Evolutionary conservation across 805 yeast genomes (phyloP), one percentile per base, ranked within the genome.

Genomic region (Ogataea salicorniae): DNA sequence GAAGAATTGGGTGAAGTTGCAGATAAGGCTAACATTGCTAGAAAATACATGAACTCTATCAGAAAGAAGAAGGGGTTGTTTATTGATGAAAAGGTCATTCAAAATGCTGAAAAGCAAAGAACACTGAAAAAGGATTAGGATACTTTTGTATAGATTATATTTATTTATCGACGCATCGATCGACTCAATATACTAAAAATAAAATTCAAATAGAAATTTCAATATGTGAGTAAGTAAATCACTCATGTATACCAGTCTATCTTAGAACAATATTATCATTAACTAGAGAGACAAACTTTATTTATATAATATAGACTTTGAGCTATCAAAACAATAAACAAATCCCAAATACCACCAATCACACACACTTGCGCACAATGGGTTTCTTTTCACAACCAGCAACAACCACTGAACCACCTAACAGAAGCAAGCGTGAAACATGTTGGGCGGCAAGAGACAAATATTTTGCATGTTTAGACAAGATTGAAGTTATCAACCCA

Each of bases 71-170:
- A 94, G 69, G 99, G 99, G 9, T 70, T 94, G 49, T 83, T 84
- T 57, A 87, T 90, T 20, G 96, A 88, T 58, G 95, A 89, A 60
- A 91, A 91, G 67, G 86, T 94, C 39, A 86, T 94, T 20, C 79
- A 87, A 62, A 87, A 85, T 61, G 97, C 98, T 1, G 98, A 94
- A 64, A 89, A 91, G 66, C 98, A 94, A 68, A 77, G 97, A 64
- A 91, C 92, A 0, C 66, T 91, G 69, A 87, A 85, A 69, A 84
- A 75, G 62, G 87, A 84, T 36, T 55, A 46, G 34, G 34, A 23
- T 23, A 26, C 13, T 6, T 11, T 26, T 26, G 13, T 26, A 9
- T 26, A 26, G 31, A 26, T 26, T 9, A 9, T 3, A 20, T 20
- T 20, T 20, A 20, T 20, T 20, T 26, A 39, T 14, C 20, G 17